A percentile compares a stretch with the other conserved stretches of the same genome.
phyloP scores from a whole-genome alignment of 164 flowering plant genomes.

The Malania oleifera region DNA sequence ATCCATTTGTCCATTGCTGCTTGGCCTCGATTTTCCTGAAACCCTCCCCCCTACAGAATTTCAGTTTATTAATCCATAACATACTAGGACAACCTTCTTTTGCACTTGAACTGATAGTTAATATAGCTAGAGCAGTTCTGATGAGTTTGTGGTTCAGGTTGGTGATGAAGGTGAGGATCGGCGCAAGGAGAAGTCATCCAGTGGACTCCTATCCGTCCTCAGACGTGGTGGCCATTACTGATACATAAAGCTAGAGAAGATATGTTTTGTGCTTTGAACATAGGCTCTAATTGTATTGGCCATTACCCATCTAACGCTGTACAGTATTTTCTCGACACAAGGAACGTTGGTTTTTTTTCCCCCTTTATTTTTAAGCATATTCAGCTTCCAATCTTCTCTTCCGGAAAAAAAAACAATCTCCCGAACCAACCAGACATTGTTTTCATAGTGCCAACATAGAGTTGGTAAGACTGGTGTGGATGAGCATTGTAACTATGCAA shows the following conservation, averaged over 20 bases:
- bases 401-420: too few species aligned
- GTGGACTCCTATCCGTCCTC: slow-evolving; percentile 45
- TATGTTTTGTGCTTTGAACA: not conserved
- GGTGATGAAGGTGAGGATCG: slow-evolving; percentile 36
- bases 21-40: too few species aligned
- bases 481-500: slow-evolving; percentile 13
- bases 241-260: too few species aligned
- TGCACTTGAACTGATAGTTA: not conserved
- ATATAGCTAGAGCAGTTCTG: not conserved
- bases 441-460: not conserved
- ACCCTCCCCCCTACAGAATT: too few species aligned
- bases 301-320: slow-evolving; percentile 6
- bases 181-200: slow-evolving; percentile 33
- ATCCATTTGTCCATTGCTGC: not conserved
- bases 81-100: not conserved
- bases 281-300: slow-evolving; percentile 5
- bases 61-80: too few species aligned
- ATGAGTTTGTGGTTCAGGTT: slow-evolving; percentile 24
- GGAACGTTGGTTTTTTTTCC: not conserved
- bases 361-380: not conserved
- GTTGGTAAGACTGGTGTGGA: slow-evolving; percentile 1
- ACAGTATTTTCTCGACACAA: slow-evolving; percentile 12
- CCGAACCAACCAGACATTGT: too few species aligned
- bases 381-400: not conserved
- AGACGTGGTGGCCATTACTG: slow-evolving; percentile 39